Conservation (phyloP, 2,329 filamentous ascomycete species). For the Boeremia lycopersici region DNA sequence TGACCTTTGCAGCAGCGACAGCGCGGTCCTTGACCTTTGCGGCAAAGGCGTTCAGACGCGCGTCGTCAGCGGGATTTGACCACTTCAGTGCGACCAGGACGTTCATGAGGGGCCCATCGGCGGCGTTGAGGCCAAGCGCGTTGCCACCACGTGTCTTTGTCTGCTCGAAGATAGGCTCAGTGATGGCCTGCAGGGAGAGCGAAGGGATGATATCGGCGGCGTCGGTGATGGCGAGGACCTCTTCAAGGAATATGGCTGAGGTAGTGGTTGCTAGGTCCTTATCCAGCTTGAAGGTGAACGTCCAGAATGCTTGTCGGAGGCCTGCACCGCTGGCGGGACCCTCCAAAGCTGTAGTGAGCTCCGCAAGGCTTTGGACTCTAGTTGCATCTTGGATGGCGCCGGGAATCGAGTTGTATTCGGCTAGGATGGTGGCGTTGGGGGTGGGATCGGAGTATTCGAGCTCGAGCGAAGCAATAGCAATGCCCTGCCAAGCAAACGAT, state of each 20-base stretch:
- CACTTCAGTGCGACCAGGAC: constrained; percentile 27
- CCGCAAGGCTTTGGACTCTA: constrained; percentile 24
- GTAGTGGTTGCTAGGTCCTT: constrained; percentile 23
- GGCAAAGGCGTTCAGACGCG: constrained; percentile 24
- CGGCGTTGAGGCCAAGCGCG: constrained; percentile 33
- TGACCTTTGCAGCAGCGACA: constrained; percentile 8
- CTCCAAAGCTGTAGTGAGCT: constrained; percentile 25
- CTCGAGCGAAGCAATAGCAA: constrained; percentile 25
- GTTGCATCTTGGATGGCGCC: constrained; percentile 23
- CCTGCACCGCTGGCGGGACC: constrained; percentile 16
- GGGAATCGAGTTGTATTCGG: constrained; percentile 33
- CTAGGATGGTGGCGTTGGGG: constrained; percentile 31
- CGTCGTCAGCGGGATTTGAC: constrained; percentile 31
- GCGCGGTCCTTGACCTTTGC: constrained; percentile 22
- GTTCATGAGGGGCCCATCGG: constrained; percentile 29
- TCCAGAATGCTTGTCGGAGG: constrained; percentile 37
- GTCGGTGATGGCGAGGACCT: constrained; percentile 25
- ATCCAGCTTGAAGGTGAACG: constrained; percentile 35
- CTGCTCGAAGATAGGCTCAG: constrained; percentile 26
- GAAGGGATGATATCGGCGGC: constrained; percentile 25
- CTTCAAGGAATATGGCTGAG: constrained; percentile 32
- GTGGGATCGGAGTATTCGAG: constrained; percentile 35
- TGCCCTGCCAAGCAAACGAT: constrained; percentile 26
- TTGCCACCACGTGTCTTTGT: constrained; percentile 36
- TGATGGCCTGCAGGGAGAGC: constrained; percentile 37